Evolutionary conservation across 768 basidiomycete genomes (phyloP).

Genomic region (Trametes coccinea): DNA sequence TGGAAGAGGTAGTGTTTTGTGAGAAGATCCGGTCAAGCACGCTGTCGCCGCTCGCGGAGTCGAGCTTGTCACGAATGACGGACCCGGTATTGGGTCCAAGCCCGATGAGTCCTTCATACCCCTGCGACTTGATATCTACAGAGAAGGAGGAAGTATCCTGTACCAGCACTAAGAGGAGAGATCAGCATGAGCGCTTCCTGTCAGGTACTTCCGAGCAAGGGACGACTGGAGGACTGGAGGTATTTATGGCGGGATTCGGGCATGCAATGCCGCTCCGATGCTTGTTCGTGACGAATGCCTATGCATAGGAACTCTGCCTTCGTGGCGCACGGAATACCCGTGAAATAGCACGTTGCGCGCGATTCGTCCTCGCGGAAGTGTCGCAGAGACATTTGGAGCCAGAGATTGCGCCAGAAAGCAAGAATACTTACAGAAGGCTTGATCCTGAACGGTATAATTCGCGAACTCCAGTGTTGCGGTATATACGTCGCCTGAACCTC

Average conservation of each 20-base stretch:
- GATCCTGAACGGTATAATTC: slow-evolving; percentile 57
- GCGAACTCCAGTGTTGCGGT: slow-evolving; percentile 54
- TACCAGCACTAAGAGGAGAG: slow-evolving; percentile 53
- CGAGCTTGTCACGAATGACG: slow-evolving; percentile 57
- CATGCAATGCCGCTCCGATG: neutral
- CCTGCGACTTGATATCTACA: slow-evolving; percentile 56
- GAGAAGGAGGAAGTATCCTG: slow-evolving; percentile 64
- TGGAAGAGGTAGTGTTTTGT: slow-evolving; percentile 51
- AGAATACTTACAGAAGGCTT: slow-evolving; percentile 59
- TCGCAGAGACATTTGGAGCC: neutral
- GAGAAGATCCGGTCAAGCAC: slow-evolving; percentile 67
- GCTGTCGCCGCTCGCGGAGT: slow-evolving; percentile 51
- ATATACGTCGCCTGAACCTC: slow-evolving; percentile 51
- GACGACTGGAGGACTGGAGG: neutral
- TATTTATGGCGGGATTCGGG: neutral
- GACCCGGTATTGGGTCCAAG: slow-evolving; percentile 79
- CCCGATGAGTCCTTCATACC: slow-evolving; percentile 72
- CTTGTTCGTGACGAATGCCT: neutral
- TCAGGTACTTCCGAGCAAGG: neutral
- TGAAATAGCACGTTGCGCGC: neutral
- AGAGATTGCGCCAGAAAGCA: neutral
- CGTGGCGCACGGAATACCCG: neutral
- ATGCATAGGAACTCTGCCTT: too few relatives aligned
- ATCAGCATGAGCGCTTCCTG: neutral
- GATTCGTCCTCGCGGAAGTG: neutral